A percentile compares a stretch with the other conserved stretches of the same genome.
Conservation (phyloP, 345 rosid species). For the Erysimum cheiranthoides region DNA sequence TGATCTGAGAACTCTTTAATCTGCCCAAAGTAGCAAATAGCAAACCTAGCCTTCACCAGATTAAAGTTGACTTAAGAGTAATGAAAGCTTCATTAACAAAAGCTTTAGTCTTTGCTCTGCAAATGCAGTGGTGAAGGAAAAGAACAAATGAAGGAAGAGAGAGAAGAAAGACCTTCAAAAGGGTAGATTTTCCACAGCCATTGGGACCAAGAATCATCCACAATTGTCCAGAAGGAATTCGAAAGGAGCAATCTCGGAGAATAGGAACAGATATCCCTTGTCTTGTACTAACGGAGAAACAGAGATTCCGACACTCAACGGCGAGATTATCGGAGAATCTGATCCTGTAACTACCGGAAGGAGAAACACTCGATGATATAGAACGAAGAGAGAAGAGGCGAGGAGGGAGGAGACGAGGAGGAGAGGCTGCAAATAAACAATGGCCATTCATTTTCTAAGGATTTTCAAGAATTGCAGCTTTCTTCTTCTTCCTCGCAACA, state of each 20-base stretch:
- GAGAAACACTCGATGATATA: constrained; percentile 22
- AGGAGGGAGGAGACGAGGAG: constrained; percentile 45
- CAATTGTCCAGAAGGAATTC: constrained; percentile 74
- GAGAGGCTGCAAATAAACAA: constrained; percentile 36
- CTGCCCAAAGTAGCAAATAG: not conserved
- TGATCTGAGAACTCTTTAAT: not conserved
- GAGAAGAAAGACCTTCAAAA: constrained; percentile 69
- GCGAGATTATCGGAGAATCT: constrained; percentile 46
- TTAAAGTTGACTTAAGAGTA: not conserved
- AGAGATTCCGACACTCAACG: constrained; percentile 70
- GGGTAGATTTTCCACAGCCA: constrained; percentile 97
- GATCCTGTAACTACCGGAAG: constrained; percentile 48
- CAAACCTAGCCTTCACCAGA: constrained; percentile 1
- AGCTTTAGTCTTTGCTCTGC: not conserved
- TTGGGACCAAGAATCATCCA: constrained; percentile 99
- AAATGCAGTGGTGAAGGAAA: not conserved
- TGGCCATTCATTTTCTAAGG: constrained; percentile 46
- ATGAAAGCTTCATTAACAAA: not conserved
- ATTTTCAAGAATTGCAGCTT: constrained; percentile 16
- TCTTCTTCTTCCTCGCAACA: constrained; percentile 26
- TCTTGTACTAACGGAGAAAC: constrained; percentile 64
- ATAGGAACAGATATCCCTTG: constrained; percentile 64
- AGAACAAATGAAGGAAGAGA: not conserved
- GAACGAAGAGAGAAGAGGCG: constrained; percentile 49
- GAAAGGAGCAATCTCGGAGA: constrained; percentile 77